Evolutionary conservation across 2,329 filamentous ascomycete genomes (phyloP), one percentile per base, ranked within the genome.

Genomic region (Fusarium torreyae): DNA sequence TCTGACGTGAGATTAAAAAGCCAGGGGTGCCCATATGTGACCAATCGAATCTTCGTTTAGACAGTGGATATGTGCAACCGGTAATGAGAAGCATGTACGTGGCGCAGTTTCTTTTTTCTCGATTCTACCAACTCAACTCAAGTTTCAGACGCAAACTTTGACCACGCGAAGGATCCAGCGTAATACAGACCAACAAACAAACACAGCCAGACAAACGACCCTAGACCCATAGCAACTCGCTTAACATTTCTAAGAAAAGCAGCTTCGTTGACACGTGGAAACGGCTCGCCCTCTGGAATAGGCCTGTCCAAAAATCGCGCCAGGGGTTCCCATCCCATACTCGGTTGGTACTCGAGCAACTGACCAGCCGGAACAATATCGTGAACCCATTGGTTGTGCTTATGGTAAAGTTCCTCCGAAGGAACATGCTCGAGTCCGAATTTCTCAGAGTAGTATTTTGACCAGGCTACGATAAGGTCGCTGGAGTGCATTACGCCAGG

Each of bases 181-280:
- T 53, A 64, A 43, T 59, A 69, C 13, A 46, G 18, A 24, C 46
- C 57, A 33, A 40, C 31, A n/a, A 70, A 34, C 14, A 69, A 24
- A 48, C 43, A 57, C 22, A 69, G 8, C 67, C 67, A 70, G 9
- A 55, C 66, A 46, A 70, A 50, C 4, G 67, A 67, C 17, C 67
- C 67, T 5, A 70, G 57, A 3, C 62, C 63, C 67, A 70, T 70
- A 40, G 67, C 67, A 14, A 51, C 36, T n/a, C 57, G 58, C 22
- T 70, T 69, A 15, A 70, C 66, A 8, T 69, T 70, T 14, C 66
- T 51, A 11, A 70, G 48, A 36, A 69, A 70, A n/a, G 66, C 66
- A 31, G 67, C 66, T 52, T 70, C 66, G 39, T 70, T 70, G 4
- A 70, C 66, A 33, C 66, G 62, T 43, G 67, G 67, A 45, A 70